These are phyloP conservation scores for Wickerhamomyces sp. DNA, from an alignment of 1,139 yeast genomes.

Conservation along the genomic window DNA sequence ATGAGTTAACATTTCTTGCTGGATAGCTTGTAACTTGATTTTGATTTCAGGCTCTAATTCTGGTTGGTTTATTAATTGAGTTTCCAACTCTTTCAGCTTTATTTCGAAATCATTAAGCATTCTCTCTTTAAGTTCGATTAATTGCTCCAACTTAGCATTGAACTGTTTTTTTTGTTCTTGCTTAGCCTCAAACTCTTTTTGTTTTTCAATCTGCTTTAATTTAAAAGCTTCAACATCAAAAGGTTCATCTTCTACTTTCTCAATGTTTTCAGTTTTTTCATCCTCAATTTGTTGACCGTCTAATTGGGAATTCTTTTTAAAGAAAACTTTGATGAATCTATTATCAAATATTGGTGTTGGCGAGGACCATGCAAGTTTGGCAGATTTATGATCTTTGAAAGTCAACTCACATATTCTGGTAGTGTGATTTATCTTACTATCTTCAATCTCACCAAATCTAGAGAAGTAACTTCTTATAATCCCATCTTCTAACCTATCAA, in stretches of 20 bases:
- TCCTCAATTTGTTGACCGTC: constrained; percentile 6
- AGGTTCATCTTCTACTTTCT: constrained; percentile 14
- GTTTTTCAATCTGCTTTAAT: constrained; percentile 34
- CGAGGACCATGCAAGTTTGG: constrained; percentile 38
- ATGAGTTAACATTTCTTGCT: constrained; percentile 13
- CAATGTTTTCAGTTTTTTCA: constrained; percentile 6
- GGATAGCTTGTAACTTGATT: constrained; percentile 21
- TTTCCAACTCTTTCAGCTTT: constrained; percentile 27
- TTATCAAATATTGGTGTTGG: constrained; percentile 45
- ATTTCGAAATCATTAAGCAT: constrained; percentile 28
- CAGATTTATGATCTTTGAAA: constrained; percentile 34
- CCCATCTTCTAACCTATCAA: constrained; percentile 34
- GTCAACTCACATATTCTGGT: constrained; percentile 34
- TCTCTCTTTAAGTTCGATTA: constrained; percentile 31
- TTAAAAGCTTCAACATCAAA: constrained; percentile 35
- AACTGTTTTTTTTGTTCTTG: constrained; percentile 30
- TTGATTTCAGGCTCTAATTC: constrained; percentile 23
- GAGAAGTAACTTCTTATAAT: constrained; percentile 32
- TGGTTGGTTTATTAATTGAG: constrained; percentile 17
- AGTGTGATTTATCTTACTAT: constrained; percentile 26
- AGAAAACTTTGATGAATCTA: constrained; percentile 43
- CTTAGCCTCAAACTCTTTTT: constrained; percentile 37
- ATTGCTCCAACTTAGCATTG: constrained; percentile 29
- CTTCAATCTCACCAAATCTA: constrained; percentile 34
- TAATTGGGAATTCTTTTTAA: constrained; percentile 27